Conservation (phyloP, 2,329 filamentous ascomycete genomes). For the Xylaria arbuscula region DNA sequence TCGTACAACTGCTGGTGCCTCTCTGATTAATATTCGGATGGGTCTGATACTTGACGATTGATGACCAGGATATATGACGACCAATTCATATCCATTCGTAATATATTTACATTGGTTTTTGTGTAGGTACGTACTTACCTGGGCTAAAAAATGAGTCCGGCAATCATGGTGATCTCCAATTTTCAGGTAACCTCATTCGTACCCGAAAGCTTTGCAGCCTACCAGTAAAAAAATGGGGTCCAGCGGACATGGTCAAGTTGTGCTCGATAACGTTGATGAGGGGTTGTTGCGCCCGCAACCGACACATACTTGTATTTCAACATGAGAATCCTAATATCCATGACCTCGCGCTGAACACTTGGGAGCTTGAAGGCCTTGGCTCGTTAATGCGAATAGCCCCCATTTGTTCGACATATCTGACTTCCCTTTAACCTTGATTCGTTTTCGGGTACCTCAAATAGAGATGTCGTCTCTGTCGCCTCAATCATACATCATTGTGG, state of each 20-base stretch:
- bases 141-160: neutral
- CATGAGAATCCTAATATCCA: neutral
- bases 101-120: neutral
- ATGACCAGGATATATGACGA: neutral
- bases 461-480: slow-evolving; percentile 18
- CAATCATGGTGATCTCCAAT: neutral
- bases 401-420: neutral
- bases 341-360: neutral
- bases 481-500: slow-evolving; percentile 67
- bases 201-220: neutral
- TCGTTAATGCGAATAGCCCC: neutral
- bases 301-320: neutral
- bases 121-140: neutral
- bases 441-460: neutral
- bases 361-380: neutral
- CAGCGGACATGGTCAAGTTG: slow-evolving; percentile 4
- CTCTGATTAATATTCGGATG: too few species aligned
- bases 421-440: neutral
- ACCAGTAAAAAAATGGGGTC: slow-evolving; percentile 26
- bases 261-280: slow-evolving; percentile 25
- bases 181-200: neutral
- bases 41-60: neutral
- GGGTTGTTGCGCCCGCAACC: slow-evolving; percentile 16
- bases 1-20: neutral
- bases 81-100: neutral